These are phyloP conservation scores for Alternaria sp. DNA, from an alignment of 2,329 filamentous ascomycete genomes.

Conservation along the genomic window DNA sequence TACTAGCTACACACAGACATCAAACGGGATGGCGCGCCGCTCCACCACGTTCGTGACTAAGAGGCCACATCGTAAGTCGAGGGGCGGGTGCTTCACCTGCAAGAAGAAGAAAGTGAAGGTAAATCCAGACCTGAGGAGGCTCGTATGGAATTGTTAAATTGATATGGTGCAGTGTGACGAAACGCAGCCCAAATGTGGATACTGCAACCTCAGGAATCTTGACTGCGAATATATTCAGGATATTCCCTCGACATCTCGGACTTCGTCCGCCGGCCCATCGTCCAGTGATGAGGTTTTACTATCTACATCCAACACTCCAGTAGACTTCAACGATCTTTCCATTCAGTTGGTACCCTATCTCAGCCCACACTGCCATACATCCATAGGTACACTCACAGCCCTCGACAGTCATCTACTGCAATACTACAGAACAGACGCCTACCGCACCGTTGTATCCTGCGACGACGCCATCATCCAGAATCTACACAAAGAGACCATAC, in stretches of 20 bases:
- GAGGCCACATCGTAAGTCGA: conserved; percentile 41
- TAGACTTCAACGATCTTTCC: conserved; percentile 22
- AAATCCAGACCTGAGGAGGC: neutral
- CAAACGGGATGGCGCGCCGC: conserved; percentile 29
- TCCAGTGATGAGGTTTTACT: neutral
- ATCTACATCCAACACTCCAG: neutral
- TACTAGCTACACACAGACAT: neutral
- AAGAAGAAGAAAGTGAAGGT: conserved; percentile 47
- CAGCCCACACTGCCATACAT: conserved; percentile 24
- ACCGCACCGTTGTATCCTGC: conserved; percentile 30
- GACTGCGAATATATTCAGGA: conserved; percentile 33
- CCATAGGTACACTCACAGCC: conserved; percentile 27
- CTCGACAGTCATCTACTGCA: conserved; percentile 32
- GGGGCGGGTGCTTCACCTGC: conserved; percentile 40
- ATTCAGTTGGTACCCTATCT: conserved; percentile 18
- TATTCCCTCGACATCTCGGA: conserved; percentile 2
- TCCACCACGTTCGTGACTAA: conserved; percentile 41
- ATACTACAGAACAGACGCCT: conserved; percentile 35
- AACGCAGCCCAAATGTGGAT: conserved; percentile 31
- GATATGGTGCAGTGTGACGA: conserved; percentile 38
- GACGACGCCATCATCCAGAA: conserved; percentile 20
- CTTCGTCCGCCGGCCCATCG: neutral
- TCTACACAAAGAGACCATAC: conserved; percentile 33
- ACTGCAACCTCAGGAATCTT: conserved; percentile 34
- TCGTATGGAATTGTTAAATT: neutral